phyloP scores from a whole-genome alignment of 2,329 filamentous ascomycete species.

The Fusarium mundagurra region DNA sequence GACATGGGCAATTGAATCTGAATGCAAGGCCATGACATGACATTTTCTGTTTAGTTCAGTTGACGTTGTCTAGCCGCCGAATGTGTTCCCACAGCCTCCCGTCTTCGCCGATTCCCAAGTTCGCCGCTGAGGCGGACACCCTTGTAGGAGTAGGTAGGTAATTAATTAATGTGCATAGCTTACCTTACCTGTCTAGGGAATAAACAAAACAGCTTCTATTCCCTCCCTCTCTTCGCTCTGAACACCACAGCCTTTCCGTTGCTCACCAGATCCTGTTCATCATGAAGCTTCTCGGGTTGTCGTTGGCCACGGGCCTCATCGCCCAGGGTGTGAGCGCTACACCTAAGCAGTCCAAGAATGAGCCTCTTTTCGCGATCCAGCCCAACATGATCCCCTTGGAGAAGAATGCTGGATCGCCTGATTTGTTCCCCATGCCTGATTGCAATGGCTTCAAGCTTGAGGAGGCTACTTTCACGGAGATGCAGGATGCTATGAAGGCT shows the following conservation, averaged over 20 bases:
- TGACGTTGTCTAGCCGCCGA: background rate
- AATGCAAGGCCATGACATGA: background rate
- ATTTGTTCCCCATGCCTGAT: constrained; percentile 68
- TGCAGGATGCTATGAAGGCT: constrained; percentile 67
- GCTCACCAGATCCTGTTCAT: background rate
- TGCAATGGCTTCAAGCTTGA: constrained; percentile 71
- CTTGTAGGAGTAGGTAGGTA: background rate
- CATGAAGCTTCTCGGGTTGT: constrained; percentile 38
- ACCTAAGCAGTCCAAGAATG: constrained; percentile 1
- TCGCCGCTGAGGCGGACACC: background rate
- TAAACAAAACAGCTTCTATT: constrained; percentile 15
- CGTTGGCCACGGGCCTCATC: constrained; percentile 38
- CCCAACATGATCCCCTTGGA: constrained; percentile 49
- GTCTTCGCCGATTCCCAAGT: background rate
- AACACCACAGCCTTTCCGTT: background rate
- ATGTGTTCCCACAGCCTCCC: background rate
- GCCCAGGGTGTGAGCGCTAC: constrained; percentile 22
- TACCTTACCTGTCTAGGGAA: background rate
- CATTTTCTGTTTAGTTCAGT: background rate
- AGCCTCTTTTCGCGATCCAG: constrained; percentile 35
- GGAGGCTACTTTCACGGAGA: constrained; percentile 75
- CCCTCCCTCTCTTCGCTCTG: background rate
- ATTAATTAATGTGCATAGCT: background rate
- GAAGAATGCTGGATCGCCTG: constrained; percentile 49
- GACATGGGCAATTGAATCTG: background rate